These are phyloP conservation scores for Myriosclerotinia scirpicola DNA, from an alignment of 2,329 filamentous ascomycete genomes.

Conservation along the genomic window DNA sequence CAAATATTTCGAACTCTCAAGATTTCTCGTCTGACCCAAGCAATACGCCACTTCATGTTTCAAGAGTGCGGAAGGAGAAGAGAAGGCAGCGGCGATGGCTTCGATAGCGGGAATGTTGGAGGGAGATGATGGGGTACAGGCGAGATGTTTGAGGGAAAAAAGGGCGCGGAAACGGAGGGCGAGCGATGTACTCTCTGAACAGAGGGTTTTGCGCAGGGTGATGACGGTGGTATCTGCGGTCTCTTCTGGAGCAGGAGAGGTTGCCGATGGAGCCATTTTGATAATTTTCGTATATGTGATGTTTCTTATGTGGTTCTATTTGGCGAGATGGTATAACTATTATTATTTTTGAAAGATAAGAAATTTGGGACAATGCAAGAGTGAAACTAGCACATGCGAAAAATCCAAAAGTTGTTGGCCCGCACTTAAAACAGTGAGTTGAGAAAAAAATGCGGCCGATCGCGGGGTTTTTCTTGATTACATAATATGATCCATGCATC, in stretches of 20 bases:
- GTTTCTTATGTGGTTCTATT: background rate
- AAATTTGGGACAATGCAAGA: no score
- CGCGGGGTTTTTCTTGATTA: constrained; percentile 12
- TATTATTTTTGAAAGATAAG: background rate
- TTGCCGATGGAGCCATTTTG: constrained; percentile 41
- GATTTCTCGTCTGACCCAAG: constrained; percentile 83
- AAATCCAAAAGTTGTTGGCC: background rate
- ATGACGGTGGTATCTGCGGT: constrained; percentile 43
- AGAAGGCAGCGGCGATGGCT: constrained; percentile 85
- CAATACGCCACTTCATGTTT: constrained; percentile 99
- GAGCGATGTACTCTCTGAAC: constrained; percentile 77
- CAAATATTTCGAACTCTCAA: constrained; percentile 70
- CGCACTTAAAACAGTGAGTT: background rate
- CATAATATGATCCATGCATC: constrained; percentile 3
- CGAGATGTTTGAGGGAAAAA: constrained; percentile 95
- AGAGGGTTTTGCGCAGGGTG: constrained; percentile 69
- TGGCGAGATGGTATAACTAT: background rate
- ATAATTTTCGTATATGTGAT: background rate
- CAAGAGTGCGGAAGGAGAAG: constrained; percentile 80
- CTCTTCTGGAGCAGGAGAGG: constrained; percentile 30
- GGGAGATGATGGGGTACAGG: constrained; percentile 60
- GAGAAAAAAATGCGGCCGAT: constrained; percentile 10
- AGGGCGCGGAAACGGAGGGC: constrained; percentile 91
- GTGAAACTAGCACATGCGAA: background rate
- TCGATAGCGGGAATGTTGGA: constrained; percentile 61